Evolutionary conservation across 1,139 yeast species (phyloP).

Genomic region (Geotrichum phurueaensis): DNA sequence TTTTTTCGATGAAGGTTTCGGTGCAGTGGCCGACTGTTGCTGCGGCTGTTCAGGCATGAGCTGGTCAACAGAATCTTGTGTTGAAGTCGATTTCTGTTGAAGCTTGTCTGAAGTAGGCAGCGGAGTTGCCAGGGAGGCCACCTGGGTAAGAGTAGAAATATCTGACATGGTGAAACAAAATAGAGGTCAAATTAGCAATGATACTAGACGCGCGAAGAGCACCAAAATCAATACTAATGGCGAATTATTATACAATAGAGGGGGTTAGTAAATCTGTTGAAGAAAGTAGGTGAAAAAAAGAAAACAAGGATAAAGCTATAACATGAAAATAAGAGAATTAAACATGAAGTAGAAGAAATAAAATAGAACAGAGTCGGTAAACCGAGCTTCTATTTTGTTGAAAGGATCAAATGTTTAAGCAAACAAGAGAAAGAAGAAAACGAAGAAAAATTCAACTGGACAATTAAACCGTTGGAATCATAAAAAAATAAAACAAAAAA

Average conservation of each 20-base stretch:
- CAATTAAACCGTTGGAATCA: neutral
- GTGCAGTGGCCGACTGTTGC: neutral
- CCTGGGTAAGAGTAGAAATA: neutral
- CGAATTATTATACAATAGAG: too few species aligned
- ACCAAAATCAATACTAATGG: neutral
- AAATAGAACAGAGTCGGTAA: neutral
- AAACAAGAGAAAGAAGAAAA: neutral
- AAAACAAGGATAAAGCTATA: neutral
- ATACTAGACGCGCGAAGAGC: neutral
- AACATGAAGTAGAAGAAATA: neutral
- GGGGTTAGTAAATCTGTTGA: neutral
- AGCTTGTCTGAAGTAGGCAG: neutral
- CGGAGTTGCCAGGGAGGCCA: neutral
- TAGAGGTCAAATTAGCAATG: neutral
- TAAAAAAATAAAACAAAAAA: neutral
- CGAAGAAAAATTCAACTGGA: neutral
- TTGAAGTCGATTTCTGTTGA: neutral
- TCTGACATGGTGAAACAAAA: neutral
- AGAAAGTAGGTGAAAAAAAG: neutral
- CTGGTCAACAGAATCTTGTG: neutral
- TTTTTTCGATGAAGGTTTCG: neutral
- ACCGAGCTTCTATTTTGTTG: neutral
- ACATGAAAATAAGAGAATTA: neutral
- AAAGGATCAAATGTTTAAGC: neutral
- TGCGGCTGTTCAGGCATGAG: neutral